A percentile compares a stretch with the other conserved stretches of the same genome.
phyloP scores from a whole-genome alignment of 768 basidiomycete species.

The Auriscalpium orientale region DNA sequence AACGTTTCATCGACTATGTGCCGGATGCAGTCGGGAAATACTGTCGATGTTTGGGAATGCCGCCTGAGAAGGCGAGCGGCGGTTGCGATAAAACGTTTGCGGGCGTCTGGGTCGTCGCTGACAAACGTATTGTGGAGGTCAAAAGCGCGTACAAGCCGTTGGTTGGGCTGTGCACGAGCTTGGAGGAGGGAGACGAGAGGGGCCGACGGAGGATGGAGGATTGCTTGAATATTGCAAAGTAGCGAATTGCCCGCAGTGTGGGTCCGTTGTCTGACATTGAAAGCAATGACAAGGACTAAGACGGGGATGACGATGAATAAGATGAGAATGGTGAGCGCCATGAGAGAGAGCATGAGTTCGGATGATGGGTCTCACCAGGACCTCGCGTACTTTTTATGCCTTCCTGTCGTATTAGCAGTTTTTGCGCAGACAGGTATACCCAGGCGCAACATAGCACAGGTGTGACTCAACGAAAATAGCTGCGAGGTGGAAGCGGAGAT shows the following conservation, averaged over 20 bases:
- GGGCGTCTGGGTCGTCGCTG: constrained; percentile 26
- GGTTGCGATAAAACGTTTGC: constrained; percentile 27
- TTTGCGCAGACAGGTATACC: too few relatives aligned
- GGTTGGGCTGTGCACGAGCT: constrained; percentile 14
- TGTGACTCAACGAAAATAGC: too few relatives aligned
- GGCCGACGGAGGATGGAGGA: constrained; percentile 2
- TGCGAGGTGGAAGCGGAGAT: too few relatives aligned
- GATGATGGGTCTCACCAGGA: too few relatives aligned
- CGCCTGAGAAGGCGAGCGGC: constrained; percentile 25
- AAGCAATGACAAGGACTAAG: too few relatives aligned
- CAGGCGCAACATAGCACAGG: too few relatives aligned
- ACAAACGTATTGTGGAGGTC: constrained; percentile 46
- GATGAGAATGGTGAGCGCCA: too few relatives aligned
- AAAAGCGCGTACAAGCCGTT: constrained; percentile 16
- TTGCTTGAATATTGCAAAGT: constrained; percentile 1
- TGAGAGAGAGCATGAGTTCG: too few relatives aligned
- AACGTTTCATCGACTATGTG: background rate
- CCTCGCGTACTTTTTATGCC: too few relatives aligned
- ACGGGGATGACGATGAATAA: too few relatives aligned
- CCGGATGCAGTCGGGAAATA: background rate
- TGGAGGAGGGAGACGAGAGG: constrained; percentile 4
- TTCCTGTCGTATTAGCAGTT: too few relatives aligned
- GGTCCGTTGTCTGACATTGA: too few relatives aligned
- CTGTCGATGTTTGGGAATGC: background rate
- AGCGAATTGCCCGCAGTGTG: background rate